A percentile compares a stretch with the other conserved stretches of the same genome.
These are phyloP conservation scores for Pichia nakasei DNA, from an alignment of 805 yeast species.

Conservation along the genomic window DNA sequence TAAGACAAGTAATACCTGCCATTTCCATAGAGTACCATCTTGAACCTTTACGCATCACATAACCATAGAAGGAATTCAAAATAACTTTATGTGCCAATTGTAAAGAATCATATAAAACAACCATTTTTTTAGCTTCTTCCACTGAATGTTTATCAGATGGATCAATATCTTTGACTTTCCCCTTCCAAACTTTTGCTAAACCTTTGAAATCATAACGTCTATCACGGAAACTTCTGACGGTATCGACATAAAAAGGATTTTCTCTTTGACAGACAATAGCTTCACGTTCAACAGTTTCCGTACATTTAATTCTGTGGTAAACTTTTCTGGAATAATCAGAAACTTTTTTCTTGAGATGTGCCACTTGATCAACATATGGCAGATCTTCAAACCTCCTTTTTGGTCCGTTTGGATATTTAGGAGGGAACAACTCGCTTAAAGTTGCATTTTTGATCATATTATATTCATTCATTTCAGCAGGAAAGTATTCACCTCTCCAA, in stretches of 20 bases:
- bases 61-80: constrained; percentile 93
- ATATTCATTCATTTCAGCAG: constrained; percentile 87
- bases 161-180: constrained; percentile 51
- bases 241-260: constrained; percentile 92
- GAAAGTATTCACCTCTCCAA: constrained; percentile 96
- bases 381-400: constrained; percentile 67
- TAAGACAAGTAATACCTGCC: constrained; percentile 98
- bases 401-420: constrained; percentile 46
- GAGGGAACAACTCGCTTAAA: constrained; percentile 69
- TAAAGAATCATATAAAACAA: constrained; percentile 85
- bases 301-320: constrained; percentile 69
- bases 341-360: constrained; percentile 63
- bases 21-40: constrained; percentile 99
- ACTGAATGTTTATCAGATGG: constrained; percentile 47
- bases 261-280: constrained; percentile 96
- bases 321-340: constrained; percentile 80
- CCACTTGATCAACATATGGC: constrained; percentile 67
- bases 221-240: constrained; percentile 91
- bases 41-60: constrained; percentile 98
- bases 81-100: constrained; percentile 97
- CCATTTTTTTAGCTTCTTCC: constrained; percentile 93
- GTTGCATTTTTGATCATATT: constrained; percentile 80
- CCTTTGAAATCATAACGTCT: constrained; percentile 94
- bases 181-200: constrained; percentile 89
- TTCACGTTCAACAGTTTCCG: constrained; percentile 80